Percentiles rank a stretch among this genome's conserved stretches.
phyloP scores from a whole-genome alignment of 202 grass and related monocot genomes.

The Carex arenaria region DNA sequence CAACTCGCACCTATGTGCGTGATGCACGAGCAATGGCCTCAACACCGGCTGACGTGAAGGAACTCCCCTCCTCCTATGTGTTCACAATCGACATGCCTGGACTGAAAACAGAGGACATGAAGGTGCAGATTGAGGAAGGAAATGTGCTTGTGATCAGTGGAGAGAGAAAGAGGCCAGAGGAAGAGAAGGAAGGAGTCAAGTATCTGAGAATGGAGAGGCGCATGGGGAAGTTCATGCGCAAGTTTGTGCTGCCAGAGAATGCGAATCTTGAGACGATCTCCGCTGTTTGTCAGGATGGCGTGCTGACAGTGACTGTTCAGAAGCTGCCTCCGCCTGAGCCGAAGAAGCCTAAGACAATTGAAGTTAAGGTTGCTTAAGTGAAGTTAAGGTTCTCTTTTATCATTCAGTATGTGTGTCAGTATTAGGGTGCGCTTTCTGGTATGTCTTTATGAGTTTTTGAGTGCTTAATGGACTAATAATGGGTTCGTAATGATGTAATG shows the following conservation, averaged over 20 bases:
- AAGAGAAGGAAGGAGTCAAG: slow-evolving; percentile 54
- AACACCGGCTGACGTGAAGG: slow-evolving; percentile 80
- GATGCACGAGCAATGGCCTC: slow-evolving; percentile 82
- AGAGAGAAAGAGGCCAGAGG: slow-evolving; percentile 48
- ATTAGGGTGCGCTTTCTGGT: not conserved
- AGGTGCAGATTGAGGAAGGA: slow-evolving; percentile 85
- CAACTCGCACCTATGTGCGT: slow-evolving; percentile 67
- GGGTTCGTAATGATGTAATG: not conserved
- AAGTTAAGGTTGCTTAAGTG: slow-evolving; percentile 74
- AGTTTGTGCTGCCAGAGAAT: slow-evolving; percentile 69
- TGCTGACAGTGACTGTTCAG: slow-evolving; percentile 66
- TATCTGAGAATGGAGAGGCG: slow-evolving; percentile 76
- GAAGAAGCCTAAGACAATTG: slow-evolving; percentile 94
- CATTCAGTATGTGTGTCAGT: not conserved
- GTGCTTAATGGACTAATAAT: not conserved
- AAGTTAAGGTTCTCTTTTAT: not conserved
- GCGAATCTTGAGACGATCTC: slow-evolving; percentile 66
- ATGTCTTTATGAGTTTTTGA: not conserved
- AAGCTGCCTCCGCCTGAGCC: slow-evolving; percentile 89
- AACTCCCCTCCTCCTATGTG: slow-evolving; percentile 46
- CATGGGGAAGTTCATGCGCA: slow-evolving; percentile 91
- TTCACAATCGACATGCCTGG: slow-evolving; percentile 96
- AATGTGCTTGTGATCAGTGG: slow-evolving; percentile 66
- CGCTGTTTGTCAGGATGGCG: slow-evolving; percentile 73
- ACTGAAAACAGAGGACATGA: slow-evolving; percentile 63